Evolutionary conservation across 805 yeast genomes (phyloP), one percentile per base, ranked within the genome.

Genomic region (Suhomyces xylopsoci): DNA sequence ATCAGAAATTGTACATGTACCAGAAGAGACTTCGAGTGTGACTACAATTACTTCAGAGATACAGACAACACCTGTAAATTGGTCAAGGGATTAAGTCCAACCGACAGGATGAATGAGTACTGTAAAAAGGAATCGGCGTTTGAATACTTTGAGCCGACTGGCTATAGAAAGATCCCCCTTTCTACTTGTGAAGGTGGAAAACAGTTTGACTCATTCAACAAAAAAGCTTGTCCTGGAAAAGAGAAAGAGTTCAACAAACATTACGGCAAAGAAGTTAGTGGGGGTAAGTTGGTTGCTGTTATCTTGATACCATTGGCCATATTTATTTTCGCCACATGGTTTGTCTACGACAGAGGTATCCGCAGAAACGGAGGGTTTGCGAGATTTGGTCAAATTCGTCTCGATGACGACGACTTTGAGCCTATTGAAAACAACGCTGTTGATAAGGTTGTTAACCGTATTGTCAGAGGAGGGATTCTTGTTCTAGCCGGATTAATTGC

Each of bases 1-100:
- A 65, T 80, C 9, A 75, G 82, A 54, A 85, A 88, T 66, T 94
- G 99, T 72, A 65, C 86, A 1, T 94, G 99, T 73, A 79, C 94
- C 0, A 81, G 97, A 68, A 80, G 81, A 49, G 99, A 93, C 61
- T 94, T 75, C 64, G 99, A 94, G 69, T 94, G 99, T 79, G 99
- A 94, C 67, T 90, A 84, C 74, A 92, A 92, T 69, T 92, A 77
- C 67, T 81, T 70, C 52, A 78, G 86, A 54, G 84, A 84, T 48
- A 55, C 61, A 0, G 97, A 90, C 63, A 96, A 96, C 19, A 87
- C 94, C 2, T 94, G 99, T 73, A 83, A 83, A 64, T 79, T 91
- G 41, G 88, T 91, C n/a, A 74, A 78, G 19, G 97, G 97, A 0
- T 74, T 82, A 51, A 66, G 77, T 4, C 89, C 96, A 7, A 78